phyloP scores from a whole-genome alignment of 768 basidiomycete genomes.

The Lentinula aciculospora region DNA sequence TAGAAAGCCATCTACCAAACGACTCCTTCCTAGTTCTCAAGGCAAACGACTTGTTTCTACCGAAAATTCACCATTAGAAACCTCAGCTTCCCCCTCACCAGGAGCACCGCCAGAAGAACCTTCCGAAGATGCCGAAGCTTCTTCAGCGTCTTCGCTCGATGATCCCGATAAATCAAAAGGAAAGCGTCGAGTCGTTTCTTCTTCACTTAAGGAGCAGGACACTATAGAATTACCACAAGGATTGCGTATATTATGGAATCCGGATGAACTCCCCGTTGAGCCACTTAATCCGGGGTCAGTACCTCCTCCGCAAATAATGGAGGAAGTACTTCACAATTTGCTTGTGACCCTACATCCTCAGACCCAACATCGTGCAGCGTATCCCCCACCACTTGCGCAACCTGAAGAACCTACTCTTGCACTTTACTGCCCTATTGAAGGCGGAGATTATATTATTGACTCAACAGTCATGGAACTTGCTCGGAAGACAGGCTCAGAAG shows the following conservation, averaged over 20 bases:
- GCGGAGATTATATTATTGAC: constrained; percentile 79
- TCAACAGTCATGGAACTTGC: constrained; percentile 77
- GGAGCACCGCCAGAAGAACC: neutral
- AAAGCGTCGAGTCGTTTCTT: constrained; percentile 25
- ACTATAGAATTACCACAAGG: constrained; percentile 47
- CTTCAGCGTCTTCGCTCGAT: constrained; percentile 22
- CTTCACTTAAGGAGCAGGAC: constrained; percentile 30
- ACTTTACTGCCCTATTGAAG: constrained; percentile 83
- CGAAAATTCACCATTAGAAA: neutral
- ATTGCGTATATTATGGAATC: constrained; percentile 59
- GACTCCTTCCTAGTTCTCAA: neutral
- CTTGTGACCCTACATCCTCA: constrained; percentile 77
- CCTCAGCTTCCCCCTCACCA: neutral
- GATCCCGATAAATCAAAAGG: constrained; percentile 41
- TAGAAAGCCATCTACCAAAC: neutral
- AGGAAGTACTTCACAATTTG: constrained; percentile 72
- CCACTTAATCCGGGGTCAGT: constrained; percentile 29
- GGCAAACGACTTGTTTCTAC: constrained; percentile 4
- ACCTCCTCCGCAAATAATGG: constrained; percentile 71
- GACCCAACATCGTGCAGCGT: constrained; percentile 69
- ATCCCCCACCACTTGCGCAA: constrained; percentile 45
- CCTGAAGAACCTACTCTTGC: constrained; percentile 78
- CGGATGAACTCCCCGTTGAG: constrained; percentile 26
- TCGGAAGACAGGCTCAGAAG: constrained; percentile 66
- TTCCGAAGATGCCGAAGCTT: neutral